Base-by-base conservation (phyloP, 2,329 filamentous ascomycete species). In the Curvularia spicifera region DNA sequence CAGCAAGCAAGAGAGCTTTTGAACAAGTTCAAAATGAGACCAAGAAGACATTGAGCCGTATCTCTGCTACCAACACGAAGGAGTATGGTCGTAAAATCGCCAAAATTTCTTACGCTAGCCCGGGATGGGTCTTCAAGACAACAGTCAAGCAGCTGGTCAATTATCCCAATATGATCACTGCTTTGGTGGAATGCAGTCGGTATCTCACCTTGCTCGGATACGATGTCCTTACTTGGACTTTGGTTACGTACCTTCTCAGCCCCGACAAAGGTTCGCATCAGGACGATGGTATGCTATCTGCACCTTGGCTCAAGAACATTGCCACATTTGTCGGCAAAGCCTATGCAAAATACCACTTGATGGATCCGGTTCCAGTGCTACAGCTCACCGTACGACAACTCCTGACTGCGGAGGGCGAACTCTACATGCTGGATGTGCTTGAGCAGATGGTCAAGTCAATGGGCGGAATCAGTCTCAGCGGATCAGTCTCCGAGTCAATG, bases 171-270 rank as follows among this genome's bases (percentile, higher is more conserved):
- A 84, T 99, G 60, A 97, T 97, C 56, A 91, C 97, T 61, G 91
- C 92, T 5, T 91, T 99, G 60, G 93, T 98, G 13, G 93, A 97
- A 73, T 97, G 93, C 71, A 93, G 91, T 39, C 89, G 91, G 69
- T 97, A 97, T 74, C 97, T 98, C 68, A 97, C 94, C 1, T 88
- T 91, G 53, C 81, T 99, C 37, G 94, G 91, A 0, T 97, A 97
- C 73, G 95, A 99, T 76, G 91, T 97, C 31, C 82, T 99, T 44
- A 91, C 92, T 3, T 99, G 94, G 93, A 91, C 92, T 20, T 82
- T 99, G 44, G 87, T 99, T 78, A 96, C 88, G 71, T 83, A 85
- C 9, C 81, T 90, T 59, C 83, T 84, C 29, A 84, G 83, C 44
- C 81, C 83, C 42, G 84, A 83, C 37, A 81, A 86, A 64, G 82